Base-by-base conservation (phyloP, 345 rosid species). In the Camelina laxa region DNA sequence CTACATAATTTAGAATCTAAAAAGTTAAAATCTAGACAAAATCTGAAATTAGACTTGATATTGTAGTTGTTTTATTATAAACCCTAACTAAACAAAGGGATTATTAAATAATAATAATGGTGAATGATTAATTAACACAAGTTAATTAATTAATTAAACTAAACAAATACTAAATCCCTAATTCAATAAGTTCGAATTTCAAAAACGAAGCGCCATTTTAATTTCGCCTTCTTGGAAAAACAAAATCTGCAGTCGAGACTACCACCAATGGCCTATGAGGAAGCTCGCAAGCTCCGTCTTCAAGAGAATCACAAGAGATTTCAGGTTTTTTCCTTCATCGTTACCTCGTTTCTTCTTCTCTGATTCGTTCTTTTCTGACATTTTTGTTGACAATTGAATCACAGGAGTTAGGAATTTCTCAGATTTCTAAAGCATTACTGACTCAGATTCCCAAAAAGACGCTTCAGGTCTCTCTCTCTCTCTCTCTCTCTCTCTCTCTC, bases 291-390 rank as follows among this genome's bases (percentile, higher is more conserved):
- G 68, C 78, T 71, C 44, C 86, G 86, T 12, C 80, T 84, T 2
- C 27, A 79, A 48, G 84, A 84, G 75, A 87, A 87, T 80, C 70
- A 66, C 48, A 80, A 73, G 76, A 78, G 85, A 35, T 70, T 87
- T 39, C 55, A 87, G 82, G 91, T 87, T 55, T 41, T 41, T 17
- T 4, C 1, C 31, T 51, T 41, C 31, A 27, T 39, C 2, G 30
- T 72, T 39, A 36, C 50, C 9, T 0, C 55, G 19, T 15, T 20
- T 20, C 13, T 60, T 36, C 21, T 13, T 36, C 11, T 50, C 44
- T 51, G 27, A 42, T 3, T 21, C 54, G 51, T 38, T 27, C 31
- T 2, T 48, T 48, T 7, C 7, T 11, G 30, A 27, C 10, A 10
- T 6, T 27, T 5, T 33, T 38, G 22, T 20, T 17, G 48, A 16